Conservation (phyloP, 163 green algal species). For the Botryococcus braunii region DNA sequence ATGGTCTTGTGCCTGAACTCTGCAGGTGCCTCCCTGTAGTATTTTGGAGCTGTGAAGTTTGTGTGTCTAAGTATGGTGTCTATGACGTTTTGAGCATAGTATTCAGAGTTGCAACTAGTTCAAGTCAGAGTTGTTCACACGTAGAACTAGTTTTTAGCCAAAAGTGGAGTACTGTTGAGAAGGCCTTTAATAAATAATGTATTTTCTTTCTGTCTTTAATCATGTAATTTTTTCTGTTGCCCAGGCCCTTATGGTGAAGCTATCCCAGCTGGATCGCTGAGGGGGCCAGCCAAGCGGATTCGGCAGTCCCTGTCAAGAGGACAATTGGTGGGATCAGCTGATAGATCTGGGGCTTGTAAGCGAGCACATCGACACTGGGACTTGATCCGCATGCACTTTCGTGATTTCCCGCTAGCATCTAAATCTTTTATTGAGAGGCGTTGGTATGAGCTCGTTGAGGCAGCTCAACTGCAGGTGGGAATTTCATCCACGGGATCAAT, state of each 20-base stretch:
- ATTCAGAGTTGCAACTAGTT: background rate
- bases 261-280: background rate
- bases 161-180: background rate
- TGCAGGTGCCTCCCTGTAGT: background rate
- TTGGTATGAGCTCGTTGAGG: too few species aligned
- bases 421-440: too few species aligned
- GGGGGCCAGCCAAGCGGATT: background rate
- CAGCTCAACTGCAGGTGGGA: too few species aligned
- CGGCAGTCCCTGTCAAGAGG: background rate
- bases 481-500: too few species aligned
- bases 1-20: constrained; percentile 4
- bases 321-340: background rate
- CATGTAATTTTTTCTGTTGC: background rate
- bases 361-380: background rate
- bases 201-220: background rate
- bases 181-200: background rate
- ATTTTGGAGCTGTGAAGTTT: too few species aligned
- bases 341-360: background rate
- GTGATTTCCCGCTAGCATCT: background rate
- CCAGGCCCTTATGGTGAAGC: background rate
- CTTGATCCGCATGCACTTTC: background rate
- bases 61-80: background rate
- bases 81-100: background rate
- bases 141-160: background rate
- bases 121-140: background rate